phyloP scores from a whole-genome alignment of 2,329 filamentous ascomycete genomes.

The Hypoxylon sp. region DNA sequence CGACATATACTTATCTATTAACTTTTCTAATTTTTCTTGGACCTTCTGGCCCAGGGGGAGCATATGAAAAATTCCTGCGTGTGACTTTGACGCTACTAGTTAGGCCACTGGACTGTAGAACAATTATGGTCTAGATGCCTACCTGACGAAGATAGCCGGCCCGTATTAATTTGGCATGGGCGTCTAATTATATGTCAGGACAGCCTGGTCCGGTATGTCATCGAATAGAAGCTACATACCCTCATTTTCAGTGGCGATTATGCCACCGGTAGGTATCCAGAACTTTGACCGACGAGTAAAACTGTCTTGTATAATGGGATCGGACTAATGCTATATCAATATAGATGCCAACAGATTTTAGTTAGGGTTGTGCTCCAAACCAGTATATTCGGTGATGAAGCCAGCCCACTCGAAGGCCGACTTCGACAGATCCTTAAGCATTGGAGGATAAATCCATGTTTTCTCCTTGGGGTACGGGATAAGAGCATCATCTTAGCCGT shows the following conservation, averaged over 20 bases:
- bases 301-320: conserved; percentile 26
- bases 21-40: conserved; percentile 85
- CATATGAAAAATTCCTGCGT: conserved; percentile 93
- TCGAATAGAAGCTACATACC: conserved; percentile 56
- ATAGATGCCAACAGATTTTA: neutral
- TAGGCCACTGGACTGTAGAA: conserved; percentile 15
- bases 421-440: conserved; percentile 17
- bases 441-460: conserved; percentile 29
- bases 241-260: conserved; percentile 70
- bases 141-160: conserved; percentile 83
- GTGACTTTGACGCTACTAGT: conserved; percentile 68
- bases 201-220: neutral
- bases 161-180: conserved; percentile 76
- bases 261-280: conserved; percentile 84
- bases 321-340: conserved; percentile 35
- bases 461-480: conserved; percentile 38
- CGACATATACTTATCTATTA: conserved; percentile 93
- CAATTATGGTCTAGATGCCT: conserved; percentile 43
- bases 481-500: conserved; percentile 43
- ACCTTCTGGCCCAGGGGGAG: conserved; percentile 89
- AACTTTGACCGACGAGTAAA: conserved; percentile 74
- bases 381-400: conserved; percentile 19
- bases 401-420: conserved; percentile 26
- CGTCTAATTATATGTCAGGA: conserved; percentile 63
- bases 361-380: conserved; percentile 31